Conservation (phyloP, 768 basidiomycete species). For the Kwoniella pini region DNA sequence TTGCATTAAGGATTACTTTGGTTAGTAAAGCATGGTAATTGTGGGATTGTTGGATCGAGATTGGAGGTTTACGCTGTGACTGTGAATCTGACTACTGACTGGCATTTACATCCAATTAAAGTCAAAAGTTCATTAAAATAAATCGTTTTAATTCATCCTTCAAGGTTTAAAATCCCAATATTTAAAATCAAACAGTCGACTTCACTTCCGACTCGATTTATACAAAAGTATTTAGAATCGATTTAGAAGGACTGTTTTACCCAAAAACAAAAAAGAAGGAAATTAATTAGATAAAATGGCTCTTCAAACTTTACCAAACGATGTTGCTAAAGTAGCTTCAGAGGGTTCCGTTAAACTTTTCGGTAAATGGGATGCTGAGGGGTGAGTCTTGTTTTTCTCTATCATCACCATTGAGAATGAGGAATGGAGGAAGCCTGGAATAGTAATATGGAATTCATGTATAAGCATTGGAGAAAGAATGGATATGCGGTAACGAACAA, state of each 20-base stretch:
- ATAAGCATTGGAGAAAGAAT: background rate
- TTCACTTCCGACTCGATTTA: conserved; percentile 3
- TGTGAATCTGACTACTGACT: background rate
- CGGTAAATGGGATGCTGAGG: conserved; percentile 97
- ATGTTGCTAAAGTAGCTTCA: conserved; percentile 56
- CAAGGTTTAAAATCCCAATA: conserved; percentile 1
- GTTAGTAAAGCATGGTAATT: too few species aligned
- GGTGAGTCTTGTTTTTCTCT: conserved; percentile 63
- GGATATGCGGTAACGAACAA: background rate
- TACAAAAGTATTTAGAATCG: conserved; percentile 1
- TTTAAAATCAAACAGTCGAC: conserved; percentile 5
- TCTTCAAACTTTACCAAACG: conserved; percentile 49
- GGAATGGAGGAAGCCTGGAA: too few species aligned
- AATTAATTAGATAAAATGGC: conserved; percentile 22
- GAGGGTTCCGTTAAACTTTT: conserved; percentile 78
- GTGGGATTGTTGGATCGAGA: too few species aligned
- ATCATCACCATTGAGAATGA: background rate
- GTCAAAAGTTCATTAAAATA: background rate
- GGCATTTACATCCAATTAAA: background rate
- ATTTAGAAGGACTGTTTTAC: conserved; percentile 1
- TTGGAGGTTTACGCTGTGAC: background rate
- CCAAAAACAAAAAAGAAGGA: conserved; percentile 1
- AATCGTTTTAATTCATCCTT: conserved; percentile 6
- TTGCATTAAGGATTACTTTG: too few species aligned
- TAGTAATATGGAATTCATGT: background rate